These are phyloP conservation scores for Caryopteris hybrid DNA, from an alignment of 305 asterid species.

Conservation along the genomic window DNA sequence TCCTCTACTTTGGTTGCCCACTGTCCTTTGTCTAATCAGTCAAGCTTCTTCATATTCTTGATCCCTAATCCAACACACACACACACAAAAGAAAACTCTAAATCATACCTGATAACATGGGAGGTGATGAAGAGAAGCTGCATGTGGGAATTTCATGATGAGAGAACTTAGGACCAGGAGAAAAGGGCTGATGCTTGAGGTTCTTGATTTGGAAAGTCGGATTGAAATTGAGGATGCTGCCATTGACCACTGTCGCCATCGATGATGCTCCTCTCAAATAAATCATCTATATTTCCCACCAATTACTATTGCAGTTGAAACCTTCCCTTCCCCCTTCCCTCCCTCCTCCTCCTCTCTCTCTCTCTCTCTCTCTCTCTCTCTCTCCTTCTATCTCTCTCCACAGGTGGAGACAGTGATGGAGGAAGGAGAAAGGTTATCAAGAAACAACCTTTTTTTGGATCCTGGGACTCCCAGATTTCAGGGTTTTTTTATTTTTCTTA, in stretches of 20 bases:
- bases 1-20: not conserved
- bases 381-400: not conserved
- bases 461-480: slow-evolving; percentile 2
- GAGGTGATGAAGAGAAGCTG: slow-evolving; percentile 19
- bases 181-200: slow-evolving; percentile 24
- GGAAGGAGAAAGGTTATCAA: not conserved
- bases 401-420: not conserved
- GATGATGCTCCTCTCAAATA: slow-evolving; percentile 28
- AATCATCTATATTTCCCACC: slow-evolving; percentile 26
- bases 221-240: slow-evolving; percentile 18
- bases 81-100: not conserved
- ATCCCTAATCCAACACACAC: not conserved
- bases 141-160: slow-evolving; percentile 22
- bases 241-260: slow-evolving; percentile 14
- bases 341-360: not conserved
- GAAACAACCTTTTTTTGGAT: not conserved
- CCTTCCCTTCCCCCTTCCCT: not conserved
- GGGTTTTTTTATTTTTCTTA: slow-evolving; percentile 6
- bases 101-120: slow-evolving; percentile 30
- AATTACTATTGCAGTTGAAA: not conserved
- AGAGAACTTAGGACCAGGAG: slow-evolving; percentile 26
- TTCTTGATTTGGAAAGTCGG: slow-evolving; percentile 30
- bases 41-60: not conserved
- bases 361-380: slow-evolving; percentile 15
- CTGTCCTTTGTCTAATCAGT: not conserved